A percentile compares a stretch with the other conserved stretches of the same genome.
Evolutionary conservation across 495 filamentous ascomycete genomes (phyloP).

Genomic region (Hypoxylon fuscum): DNA sequence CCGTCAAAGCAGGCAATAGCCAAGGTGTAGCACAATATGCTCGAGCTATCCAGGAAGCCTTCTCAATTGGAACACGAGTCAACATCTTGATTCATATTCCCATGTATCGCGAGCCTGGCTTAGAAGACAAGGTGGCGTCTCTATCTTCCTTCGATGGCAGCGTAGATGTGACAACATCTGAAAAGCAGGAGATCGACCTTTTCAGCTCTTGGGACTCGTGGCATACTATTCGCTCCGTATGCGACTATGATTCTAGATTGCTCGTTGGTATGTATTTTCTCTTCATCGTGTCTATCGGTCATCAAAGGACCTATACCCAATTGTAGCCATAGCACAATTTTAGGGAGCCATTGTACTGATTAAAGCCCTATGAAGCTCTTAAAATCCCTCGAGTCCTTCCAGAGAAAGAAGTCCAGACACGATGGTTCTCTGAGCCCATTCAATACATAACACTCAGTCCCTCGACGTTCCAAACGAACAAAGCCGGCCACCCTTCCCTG

Average conservation of each 20-base stretch:
- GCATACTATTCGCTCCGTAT: constrained; percentile 85
- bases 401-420: constrained; percentile 72
- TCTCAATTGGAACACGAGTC: constrained; percentile 76
- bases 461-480: constrained; percentile 77
- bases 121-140: constrained; percentile 51
- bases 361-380: constrained; percentile 63
- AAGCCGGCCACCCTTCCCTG: constrained; percentile 83
- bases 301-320: neutral
- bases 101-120: constrained; percentile 69
- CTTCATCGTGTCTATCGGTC: neutral
- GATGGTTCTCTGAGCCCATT: constrained; percentile 96
- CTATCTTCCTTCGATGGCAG: constrained; percentile 48
- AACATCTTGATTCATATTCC: constrained; percentile 82
- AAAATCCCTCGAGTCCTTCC: constrained; percentile 82
- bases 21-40: constrained; percentile 74
- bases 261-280: constrained; percentile 77
- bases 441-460: constrained; percentile 76
- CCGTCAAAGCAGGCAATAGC: constrained; percentile 46
- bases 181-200: constrained; percentile 61
- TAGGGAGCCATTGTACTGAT: constrained; percentile 5
- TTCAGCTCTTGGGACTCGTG: constrained; percentile 92
- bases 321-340: neutral
- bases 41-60: constrained; percentile 80
- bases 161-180: constrained; percentile 18
- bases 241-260: constrained; percentile 83